phyloP scores from a whole-genome alignment of 106 monocot species.

The Phalaenopsis equestris region DNA sequence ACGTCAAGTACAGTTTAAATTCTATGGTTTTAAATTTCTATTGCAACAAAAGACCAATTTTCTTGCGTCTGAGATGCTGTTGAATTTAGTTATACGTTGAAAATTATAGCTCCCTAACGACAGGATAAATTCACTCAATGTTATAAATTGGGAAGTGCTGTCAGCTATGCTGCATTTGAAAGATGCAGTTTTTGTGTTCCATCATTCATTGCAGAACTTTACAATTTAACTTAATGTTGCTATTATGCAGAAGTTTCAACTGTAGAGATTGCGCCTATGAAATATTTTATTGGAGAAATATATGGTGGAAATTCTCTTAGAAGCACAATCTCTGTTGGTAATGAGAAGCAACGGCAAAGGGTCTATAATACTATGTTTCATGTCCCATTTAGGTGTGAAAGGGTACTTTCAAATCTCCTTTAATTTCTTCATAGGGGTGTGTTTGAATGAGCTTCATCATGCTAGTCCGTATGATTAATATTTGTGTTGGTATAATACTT shows the following conservation, averaged over 20 bases:
- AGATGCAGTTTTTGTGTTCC: constrained; percentile 7
- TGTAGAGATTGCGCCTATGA: constrained; percentile 48
- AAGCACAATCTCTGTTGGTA: constrained; percentile 83
- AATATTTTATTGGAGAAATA: constrained; percentile 74
- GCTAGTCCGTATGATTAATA: not conserved
- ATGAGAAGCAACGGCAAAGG: constrained; percentile 84
- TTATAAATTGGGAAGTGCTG: not conserved
- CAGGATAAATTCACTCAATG: not conserved
- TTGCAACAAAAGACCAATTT: not conserved
- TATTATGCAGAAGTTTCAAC: constrained; percentile 37
- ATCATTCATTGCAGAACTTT: not conserved
- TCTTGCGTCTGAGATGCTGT: not conserved
- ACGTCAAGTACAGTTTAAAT: not conserved
- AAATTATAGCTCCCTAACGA: not conserved
- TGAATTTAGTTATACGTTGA: not conserved
- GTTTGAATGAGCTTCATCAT: not conserved
- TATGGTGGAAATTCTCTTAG: constrained; percentile 81
- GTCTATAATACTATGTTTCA: constrained; percentile 98
- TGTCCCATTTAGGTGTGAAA: constrained; percentile 92
- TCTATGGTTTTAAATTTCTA: not conserved
- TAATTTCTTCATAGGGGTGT: not conserved
- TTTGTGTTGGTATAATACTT: not conserved
- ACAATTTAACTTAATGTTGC: not conserved
- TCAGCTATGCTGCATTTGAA: not conserved
- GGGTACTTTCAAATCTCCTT: constrained; percentile 39